These are phyloP conservation scores for Fabrea salina DNA, from an alignment of 169 alveolate genomes.

Conservation along the genomic window DNA sequence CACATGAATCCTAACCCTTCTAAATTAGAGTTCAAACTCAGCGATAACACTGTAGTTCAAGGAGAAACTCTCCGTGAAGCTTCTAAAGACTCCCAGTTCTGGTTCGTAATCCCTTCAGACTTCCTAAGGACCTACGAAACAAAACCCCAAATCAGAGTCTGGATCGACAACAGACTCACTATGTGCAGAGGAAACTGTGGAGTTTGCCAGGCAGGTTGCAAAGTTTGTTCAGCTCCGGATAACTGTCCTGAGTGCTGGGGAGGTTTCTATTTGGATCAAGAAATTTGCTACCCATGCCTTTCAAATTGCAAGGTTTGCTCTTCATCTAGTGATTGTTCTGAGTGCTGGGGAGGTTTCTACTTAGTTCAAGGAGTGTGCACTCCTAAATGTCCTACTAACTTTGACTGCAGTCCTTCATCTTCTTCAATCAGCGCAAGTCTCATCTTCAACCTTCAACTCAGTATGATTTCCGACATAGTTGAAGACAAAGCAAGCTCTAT, in stretches of 20 bases:
- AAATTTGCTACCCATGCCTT: not conserved
- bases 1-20: too few relatives aligned
- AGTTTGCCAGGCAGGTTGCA: not conserved
- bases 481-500: not conserved
- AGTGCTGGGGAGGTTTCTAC: not conserved
- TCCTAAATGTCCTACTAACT: not conserved
- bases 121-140: too few relatives aligned
- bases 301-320: not conserved
- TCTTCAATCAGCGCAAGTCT: not conserved
- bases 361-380: not conserved
- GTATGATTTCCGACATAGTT: not conserved
- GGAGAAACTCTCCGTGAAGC: too few relatives aligned
- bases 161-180: too few relatives aligned
- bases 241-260: not conserved
- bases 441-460: not conserved
- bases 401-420: not conserved
- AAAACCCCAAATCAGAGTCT: too few relatives aligned
- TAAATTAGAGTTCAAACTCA: too few relatives aligned
- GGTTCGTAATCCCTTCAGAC: too few relatives aligned
- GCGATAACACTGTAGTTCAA: too few relatives aligned
- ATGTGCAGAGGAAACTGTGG: too few relatives aligned
- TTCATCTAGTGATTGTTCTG: not conserved
- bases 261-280: not conserved
- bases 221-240: not conserved
- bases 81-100: too few relatives aligned